phyloP scores from a whole-genome alignment of 2,329 filamentous ascomycete species.

The Chaetomiaceae sp. region DNA sequence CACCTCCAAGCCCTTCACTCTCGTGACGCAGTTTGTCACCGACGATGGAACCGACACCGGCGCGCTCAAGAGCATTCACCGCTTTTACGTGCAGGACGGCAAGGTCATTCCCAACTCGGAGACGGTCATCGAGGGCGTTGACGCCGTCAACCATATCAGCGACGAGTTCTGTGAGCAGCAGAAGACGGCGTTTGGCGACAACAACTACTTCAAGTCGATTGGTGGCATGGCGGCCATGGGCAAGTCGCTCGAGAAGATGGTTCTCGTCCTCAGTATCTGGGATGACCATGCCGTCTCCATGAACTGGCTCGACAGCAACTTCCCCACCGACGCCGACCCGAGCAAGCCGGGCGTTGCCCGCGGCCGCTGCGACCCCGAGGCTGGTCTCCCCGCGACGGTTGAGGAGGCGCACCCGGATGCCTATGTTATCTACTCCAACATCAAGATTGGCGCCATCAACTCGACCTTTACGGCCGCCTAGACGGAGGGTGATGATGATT shows the following conservation, averaged over 20 bases:
- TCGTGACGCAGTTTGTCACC: slow-evolving; percentile 54
- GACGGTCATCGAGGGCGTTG: slow-evolving; percentile 27
- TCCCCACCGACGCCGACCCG: slow-evolving; percentile 40
- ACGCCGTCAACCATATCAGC: slow-evolving; percentile 40
- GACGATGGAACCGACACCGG: slow-evolving; percentile 40
- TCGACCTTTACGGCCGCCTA: slow-evolving; percentile 37
- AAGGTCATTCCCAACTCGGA: slow-evolving; percentile 45
- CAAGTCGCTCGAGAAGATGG: slow-evolving; percentile 32
- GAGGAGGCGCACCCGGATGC: slow-evolving; percentile 39
- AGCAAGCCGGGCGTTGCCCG: slow-evolving; percentile 42
- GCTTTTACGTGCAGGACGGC: slow-evolving; percentile 55
- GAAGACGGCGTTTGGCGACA: slow-evolving; percentile 50
- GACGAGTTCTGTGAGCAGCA: slow-evolving; percentile 51
- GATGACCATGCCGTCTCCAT: slow-evolving; percentile 54
- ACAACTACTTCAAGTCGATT: slow-evolving; percentile 43
- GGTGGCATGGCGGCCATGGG: slow-evolving; percentile 55
- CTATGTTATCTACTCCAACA: slow-evolving; percentile 46
- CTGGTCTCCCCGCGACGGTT: slow-evolving; percentile 43
- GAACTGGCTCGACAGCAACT: slow-evolving; percentile 61
- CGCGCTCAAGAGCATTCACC: slow-evolving; percentile 48
- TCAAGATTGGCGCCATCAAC: slow-evolving; percentile 45
- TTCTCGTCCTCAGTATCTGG: slow-evolving; percentile 38
- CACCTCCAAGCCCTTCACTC: slow-evolving; percentile 50
- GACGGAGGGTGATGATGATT: background rate
- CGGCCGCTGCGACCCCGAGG: slow-evolving; percentile 44